phyloP scores from a whole-genome alignment of 164 flowering plant species.

The Sextonia rubra region DNA sequence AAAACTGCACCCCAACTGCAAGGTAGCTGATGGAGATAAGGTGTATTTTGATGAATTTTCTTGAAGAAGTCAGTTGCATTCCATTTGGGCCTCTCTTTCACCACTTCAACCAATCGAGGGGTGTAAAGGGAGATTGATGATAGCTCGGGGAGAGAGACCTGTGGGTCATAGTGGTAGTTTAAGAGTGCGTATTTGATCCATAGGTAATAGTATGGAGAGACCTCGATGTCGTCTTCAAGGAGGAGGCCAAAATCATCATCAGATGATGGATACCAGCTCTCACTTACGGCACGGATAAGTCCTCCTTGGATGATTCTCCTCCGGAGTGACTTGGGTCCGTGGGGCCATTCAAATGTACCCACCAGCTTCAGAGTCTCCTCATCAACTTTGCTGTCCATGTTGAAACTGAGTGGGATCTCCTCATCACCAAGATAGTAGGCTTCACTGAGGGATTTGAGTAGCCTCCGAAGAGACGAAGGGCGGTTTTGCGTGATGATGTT shows the following conservation, averaged over 20 bases:
- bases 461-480: conserved; percentile 58
- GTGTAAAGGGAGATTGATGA: conserved; percentile 91
- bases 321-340: conserved; percentile 73
- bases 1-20: conserved; percentile 99
- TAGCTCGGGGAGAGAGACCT: conserved; percentile 81
- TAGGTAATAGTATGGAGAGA: conserved; percentile 89
- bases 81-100: conserved; percentile 94
- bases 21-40: conserved; percentile 91
- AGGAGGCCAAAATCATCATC: conserved; percentile 88
- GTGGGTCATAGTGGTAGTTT: conserved; percentile 89
- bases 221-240: conserved; percentile 95
- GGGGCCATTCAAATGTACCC: conserved; percentile 77
- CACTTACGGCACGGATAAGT: conserved; percentile 92
- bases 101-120: conserved; percentile 79
- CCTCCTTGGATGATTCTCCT: conserved; percentile 97
- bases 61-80: conserved; percentile 80
- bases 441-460: conserved; percentile 66
- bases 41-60: conserved; percentile 84
- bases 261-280: conserved; percentile 95
- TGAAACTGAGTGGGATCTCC: conserved; percentile 78
- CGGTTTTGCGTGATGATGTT: conserved; percentile 95
- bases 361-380: conserved; percentile 63
- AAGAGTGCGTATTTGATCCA: conserved; percentile 92
- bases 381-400: conserved; percentile 95
- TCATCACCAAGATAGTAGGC: conserved; percentile 87